Conservation (phyloP, 2,329 filamentous ascomycete genomes). For the Cordyceps tenuipes region DNA sequence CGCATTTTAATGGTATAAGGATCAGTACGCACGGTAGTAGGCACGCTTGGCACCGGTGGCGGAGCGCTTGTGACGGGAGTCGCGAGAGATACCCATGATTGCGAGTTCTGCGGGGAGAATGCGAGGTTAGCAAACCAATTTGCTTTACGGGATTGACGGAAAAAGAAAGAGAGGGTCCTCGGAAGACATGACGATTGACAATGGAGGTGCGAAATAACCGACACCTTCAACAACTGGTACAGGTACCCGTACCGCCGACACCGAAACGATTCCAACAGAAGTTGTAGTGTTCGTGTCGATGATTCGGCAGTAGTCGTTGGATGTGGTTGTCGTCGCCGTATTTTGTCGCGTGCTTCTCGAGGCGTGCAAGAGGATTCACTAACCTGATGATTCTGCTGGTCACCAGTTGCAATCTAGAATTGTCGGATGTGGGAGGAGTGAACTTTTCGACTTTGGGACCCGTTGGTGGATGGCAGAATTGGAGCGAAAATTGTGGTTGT, state of each 20-base stretch:
- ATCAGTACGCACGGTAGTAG: slow-evolving; percentile 67
- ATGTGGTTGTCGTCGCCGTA: slow-evolving; percentile 14
- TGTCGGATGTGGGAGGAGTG: slow-evolving; percentile 29
- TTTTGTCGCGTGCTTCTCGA: slow-evolving; percentile 12
- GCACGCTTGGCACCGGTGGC: slow-evolving; percentile 96
- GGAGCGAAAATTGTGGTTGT: slow-evolving; percentile 32
- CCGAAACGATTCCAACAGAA: background rate
- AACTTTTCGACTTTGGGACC: slow-evolving; percentile 26
- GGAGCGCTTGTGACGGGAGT: slow-evolving; percentile 99
- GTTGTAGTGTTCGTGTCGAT: background rate
- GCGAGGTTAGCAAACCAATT: slow-evolving; percentile 18
- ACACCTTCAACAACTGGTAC: background rate
- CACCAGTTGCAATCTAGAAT: slow-evolving; percentile 40
- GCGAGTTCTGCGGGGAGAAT: slow-evolving; percentile 50
- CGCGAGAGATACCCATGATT: slow-evolving; percentile 99
- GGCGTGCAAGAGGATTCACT: slow-evolving; percentile 21
- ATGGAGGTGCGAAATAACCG: background rate
- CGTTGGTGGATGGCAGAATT: slow-evolving; percentile 25
- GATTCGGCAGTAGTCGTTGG: slow-evolving; percentile 14
- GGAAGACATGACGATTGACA: background rate
- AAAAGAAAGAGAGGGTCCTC: background rate
- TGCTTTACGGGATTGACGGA: background rate
- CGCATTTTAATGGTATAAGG: slow-evolving; percentile 12
- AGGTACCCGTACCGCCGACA: background rate
- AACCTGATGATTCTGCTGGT: slow-evolving; percentile 40